Conservation (phyloP, 148 eudicot genomes). For the Diospyros lotus region DNA sequence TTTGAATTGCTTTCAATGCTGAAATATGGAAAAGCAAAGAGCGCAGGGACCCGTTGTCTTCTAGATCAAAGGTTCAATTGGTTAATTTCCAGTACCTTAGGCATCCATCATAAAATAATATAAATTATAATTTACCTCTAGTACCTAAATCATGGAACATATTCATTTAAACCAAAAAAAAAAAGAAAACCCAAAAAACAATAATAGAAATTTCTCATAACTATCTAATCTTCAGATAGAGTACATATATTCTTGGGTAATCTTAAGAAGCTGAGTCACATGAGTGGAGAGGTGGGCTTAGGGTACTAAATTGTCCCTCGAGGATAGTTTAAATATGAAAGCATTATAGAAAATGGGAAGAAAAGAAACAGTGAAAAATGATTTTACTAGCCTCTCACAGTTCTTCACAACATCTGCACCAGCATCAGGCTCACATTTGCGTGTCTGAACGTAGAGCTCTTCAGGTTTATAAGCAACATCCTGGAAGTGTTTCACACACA, state of each 20-base stretch:
- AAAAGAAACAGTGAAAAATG: neutral
- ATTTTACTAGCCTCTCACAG: conserved; percentile 67
- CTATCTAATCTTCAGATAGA: neutral
- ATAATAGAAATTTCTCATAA: neutral
- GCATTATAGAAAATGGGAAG: neutral
- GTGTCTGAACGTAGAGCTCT: conserved; percentile 65
- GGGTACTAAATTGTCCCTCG: neutral
- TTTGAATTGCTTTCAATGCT: no score
- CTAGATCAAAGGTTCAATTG: no score
- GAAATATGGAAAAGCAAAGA: no score
- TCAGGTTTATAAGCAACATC: conserved; percentile 85
- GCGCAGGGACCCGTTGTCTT: no score
- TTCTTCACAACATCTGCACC: conserved; percentile 63
- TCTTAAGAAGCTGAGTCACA: neutral
- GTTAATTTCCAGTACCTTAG: no score
- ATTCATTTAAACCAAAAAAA: no score
- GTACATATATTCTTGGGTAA: neutral
- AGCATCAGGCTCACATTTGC: conserved; percentile 86
- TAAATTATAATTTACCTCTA: no score
- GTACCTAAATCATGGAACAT: no score
- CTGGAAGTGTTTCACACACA: conserved; percentile 23
- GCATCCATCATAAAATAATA: no score
- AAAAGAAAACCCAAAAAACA: neutral
- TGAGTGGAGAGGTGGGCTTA: neutral
- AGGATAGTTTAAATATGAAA: neutral